Evolutionary conservation across 495 filamentous ascomycete genomes (phyloP), one percentile per base, ranked within the genome.

Genomic region (Neurospora cerealis): DNA sequence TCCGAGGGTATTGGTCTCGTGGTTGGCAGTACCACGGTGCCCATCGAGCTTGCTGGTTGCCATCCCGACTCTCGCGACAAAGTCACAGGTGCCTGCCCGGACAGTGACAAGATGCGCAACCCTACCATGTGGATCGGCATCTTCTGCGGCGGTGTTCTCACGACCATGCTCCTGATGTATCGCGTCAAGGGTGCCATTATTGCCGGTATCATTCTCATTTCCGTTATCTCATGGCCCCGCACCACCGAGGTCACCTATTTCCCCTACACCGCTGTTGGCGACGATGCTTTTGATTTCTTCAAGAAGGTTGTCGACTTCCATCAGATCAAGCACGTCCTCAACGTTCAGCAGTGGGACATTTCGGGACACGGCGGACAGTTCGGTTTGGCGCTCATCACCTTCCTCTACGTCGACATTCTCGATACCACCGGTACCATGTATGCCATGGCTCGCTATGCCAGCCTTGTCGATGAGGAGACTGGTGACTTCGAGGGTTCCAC

Each of bases 321-420:
- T 78, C 87, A 88, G 38, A 94, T 95, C 77, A 79, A 86, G 74
- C 86, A 88, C 54, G 89, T 86, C 8, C 84, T 94, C 13, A 85
- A 83, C 15, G 92, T 88, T 2, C 90, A 92, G 78, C 83, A 91
- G 32, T 95, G 91, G 91, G 80, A 90, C 77, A 83, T 95, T 44
- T 81, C 84, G 28, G 84, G 85, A 13, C 81, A 86, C 70, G 91
- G 91, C 5, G 83, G 85, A 1, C 87, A 95, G 78, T 95, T 95
- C 78, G 91, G 88, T 32, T 80, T 95, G 39, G 93, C 93, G 0
- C 87, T 95, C 69, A 90, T 95, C 77, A 94, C 93, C 19, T 95
- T 95, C 83, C 85, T 94, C 70, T 95, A 95, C 77, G 92, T 95
- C 73, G 93, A 95, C 80, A 94, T 95, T 73, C 84, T 94, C 15